A percentile compares a stretch with the other conserved stretches of the same genome.
Evolutionary conservation across 2,329 filamentous ascomycete species (phyloP).

Genomic region (Cladosporium sp.): DNA sequence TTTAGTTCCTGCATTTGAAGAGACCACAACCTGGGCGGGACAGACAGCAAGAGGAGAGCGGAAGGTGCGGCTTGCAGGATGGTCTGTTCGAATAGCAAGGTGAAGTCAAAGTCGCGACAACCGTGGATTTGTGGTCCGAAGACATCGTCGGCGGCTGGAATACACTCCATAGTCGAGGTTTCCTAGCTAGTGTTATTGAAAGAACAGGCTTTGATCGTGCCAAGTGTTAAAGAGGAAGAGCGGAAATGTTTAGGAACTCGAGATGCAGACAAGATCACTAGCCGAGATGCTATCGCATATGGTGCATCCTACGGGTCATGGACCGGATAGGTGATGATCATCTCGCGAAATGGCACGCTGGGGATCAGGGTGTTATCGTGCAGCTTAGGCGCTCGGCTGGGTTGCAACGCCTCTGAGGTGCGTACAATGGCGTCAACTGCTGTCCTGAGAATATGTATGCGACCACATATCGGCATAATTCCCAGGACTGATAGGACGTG

Average conservation of each 20-base stretch:
- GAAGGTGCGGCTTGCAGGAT: constrained; percentile 20
- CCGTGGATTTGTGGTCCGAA: background rate
- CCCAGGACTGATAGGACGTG: no score
- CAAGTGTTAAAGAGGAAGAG: background rate
- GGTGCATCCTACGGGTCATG: background rate
- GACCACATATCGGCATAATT: no score
- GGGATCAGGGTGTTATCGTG: no score
- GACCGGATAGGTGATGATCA: no score
- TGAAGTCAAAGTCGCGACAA: constrained; percentile 22
- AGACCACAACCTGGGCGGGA: constrained; percentile 15
- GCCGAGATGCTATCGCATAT: background rate
- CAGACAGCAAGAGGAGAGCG: constrained; percentile 17
- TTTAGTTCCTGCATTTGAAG: constrained; percentile 19
- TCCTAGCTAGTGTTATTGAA: background rate
- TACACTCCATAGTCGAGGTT: background rate
- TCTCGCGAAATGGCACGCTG: no score
- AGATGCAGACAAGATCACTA: background rate
- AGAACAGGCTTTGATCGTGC: background rate
- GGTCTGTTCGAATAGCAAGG: constrained; percentile 23
- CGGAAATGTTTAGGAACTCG: background rate
- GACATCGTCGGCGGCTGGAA: background rate
- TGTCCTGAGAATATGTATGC: no score
- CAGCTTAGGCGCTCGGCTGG: no score
- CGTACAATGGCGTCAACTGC: no score
- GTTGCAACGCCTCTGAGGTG: no score